Percentiles rank a stretch among this genome's conserved stretches.
These are phyloP conservation scores for Chionographis japonica DNA, from an alignment of 106 monocot species.

Conservation along the genomic window DNA sequence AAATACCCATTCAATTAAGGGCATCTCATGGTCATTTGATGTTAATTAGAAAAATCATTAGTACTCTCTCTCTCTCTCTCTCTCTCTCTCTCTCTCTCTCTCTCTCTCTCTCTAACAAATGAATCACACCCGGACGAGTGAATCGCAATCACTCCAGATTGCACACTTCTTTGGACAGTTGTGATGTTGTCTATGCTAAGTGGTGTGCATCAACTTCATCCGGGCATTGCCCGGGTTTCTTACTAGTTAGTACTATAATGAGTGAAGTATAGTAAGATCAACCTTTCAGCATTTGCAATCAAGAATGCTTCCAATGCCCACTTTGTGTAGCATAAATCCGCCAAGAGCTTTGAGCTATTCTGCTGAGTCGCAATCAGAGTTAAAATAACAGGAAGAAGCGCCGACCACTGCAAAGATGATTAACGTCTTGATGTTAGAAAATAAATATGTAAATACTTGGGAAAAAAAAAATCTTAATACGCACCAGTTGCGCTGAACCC, in stretches of 20 bases:
- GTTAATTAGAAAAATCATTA: too few relatives aligned
- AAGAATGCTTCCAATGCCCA: constrained; percentile 92
- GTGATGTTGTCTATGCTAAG: too few relatives aligned
- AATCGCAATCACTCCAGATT: too few relatives aligned
- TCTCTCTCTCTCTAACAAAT: too few relatives aligned
- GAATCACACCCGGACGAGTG: too few relatives aligned
- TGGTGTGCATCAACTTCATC: too few relatives aligned
- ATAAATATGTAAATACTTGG: neutral
- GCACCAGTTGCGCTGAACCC: constrained; percentile 86
- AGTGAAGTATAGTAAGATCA: neutral
- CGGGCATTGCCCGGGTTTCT: too few relatives aligned
- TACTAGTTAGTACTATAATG: neutral
- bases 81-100: too few relatives aligned
- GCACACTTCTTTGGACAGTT: too few relatives aligned
- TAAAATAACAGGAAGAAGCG: constrained; percentile 79
- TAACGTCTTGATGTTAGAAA: neutral
- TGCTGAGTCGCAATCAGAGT: constrained; percentile 71
- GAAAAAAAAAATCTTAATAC: constrained; percentile 8
- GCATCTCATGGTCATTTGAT: too few relatives aligned
- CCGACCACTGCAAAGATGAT: constrained; percentile 70
- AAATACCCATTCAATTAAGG: too few relatives aligned
- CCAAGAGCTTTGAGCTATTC: constrained; percentile 22
- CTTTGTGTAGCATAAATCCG: constrained; percentile 79
- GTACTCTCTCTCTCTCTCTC: too few relatives aligned
- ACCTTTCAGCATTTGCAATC: constrained; percentile 76